phyloP scores from a whole-genome alignment of 1,139 yeast species.

The Blastobotrys serpentis region DNA sequence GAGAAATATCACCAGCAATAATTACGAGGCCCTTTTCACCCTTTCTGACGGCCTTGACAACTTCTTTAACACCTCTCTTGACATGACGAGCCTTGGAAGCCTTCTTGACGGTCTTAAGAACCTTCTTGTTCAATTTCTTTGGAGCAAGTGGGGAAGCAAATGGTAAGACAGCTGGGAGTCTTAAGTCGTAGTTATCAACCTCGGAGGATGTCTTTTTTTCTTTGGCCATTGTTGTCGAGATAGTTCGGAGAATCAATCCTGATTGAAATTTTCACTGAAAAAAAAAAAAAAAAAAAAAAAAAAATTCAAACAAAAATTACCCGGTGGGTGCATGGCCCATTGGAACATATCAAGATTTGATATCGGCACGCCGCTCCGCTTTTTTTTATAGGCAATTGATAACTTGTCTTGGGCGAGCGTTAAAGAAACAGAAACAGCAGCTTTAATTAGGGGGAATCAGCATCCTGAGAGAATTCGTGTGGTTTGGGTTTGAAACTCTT shows the following conservation, averaged over 20 bases:
- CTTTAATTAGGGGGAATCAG: too few relatives aligned
- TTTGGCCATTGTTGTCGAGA: conserved; percentile 36
- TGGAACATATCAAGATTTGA: too few relatives aligned
- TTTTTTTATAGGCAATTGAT: too few relatives aligned
- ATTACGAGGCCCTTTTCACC: conserved; percentile 97
- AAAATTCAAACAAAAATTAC: neutral
- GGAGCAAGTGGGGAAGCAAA: conserved; percentile 96
- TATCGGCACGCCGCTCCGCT: too few relatives aligned
- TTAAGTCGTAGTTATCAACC: conserved; percentile 85
- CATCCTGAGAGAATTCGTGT: too few relatives aligned
- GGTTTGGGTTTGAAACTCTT: too few relatives aligned
- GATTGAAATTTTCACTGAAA: conserved; percentile 11
- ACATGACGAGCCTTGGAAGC: conserved; percentile 98
- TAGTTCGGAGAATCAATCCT: neutral
- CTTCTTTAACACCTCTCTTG: conserved; percentile 98
- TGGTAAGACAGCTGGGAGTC: conserved; percentile 86
- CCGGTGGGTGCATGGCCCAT: neutral
- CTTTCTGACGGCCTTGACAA: conserved; percentile 93
- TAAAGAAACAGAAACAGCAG: too few relatives aligned
- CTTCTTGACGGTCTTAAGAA: conserved; percentile 91
- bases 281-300: conserved; percentile 3
- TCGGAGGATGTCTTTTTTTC: conserved; percentile 28
- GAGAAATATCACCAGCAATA: conserved; percentile 97
- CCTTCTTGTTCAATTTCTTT: conserved; percentile 92
- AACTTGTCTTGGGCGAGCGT: too few relatives aligned